Evolutionary conservation across 1,284 basidiomycete genomes (phyloP).

Genomic region (Cutaneotrichosporon sp.): DNA sequence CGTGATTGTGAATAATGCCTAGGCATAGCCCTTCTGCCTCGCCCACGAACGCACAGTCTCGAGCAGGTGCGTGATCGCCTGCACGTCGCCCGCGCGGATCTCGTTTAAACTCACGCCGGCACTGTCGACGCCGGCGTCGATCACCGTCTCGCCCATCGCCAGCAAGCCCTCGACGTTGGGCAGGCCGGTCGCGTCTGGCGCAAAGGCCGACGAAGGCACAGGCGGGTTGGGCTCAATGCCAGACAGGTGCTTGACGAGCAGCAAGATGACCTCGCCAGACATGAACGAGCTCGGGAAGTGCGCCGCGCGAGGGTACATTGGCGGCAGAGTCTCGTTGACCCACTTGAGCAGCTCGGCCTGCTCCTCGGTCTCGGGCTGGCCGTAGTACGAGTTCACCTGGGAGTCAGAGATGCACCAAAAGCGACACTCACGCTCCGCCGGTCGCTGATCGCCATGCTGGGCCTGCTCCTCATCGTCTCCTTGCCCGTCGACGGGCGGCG

Average conservation of each 20-base stretch:
- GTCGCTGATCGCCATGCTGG: conserved; percentile 10
- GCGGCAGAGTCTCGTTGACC: conserved; percentile 79
- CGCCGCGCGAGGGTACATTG: conserved; percentile 63
- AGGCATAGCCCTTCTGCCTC: conserved; percentile 5
- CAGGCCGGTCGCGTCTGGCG: conserved; percentile 41
- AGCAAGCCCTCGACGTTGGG: conserved; percentile 81
- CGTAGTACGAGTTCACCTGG: conserved; percentile 31
- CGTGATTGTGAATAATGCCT: neutral
- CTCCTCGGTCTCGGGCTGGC: conserved; percentile 26
- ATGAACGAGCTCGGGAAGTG: conserved; percentile 56
- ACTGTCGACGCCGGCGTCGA: conserved; percentile 85
- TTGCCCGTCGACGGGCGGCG: conserved; percentile 40
- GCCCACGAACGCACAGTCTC: conserved; percentile 60
- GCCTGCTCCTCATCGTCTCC: conserved; percentile 2
- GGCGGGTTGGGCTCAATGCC: conserved; percentile 44
- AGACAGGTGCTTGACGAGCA: conserved; percentile 52
- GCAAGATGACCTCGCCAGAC: conserved; percentile 54
- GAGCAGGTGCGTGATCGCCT: conserved; percentile 75
- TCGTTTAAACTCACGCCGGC: conserved; percentile 88
- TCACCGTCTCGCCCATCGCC: conserved; percentile 80
- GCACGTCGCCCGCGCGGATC: conserved; percentile 71
- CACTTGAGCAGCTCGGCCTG: conserved; percentile 69
- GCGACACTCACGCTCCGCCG: conserved; percentile 7
- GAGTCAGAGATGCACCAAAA: neutral
- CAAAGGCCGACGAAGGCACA: conserved; percentile 45